phyloP scores from a whole-genome alignment of 2,329 filamentous ascomycete species.

The Boeremia lycopersici region DNA sequence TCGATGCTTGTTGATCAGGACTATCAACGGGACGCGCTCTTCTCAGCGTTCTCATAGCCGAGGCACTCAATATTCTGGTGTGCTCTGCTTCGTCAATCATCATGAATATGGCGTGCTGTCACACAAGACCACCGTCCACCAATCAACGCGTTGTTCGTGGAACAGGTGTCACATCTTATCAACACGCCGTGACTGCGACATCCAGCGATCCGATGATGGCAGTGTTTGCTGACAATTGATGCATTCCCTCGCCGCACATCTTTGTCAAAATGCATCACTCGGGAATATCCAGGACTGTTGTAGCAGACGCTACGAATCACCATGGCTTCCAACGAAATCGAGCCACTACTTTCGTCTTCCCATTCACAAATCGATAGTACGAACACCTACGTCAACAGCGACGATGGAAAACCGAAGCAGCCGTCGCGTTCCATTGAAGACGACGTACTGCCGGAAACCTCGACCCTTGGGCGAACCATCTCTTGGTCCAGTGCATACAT shows the following conservation, averaged over 20 bases:
- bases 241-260: slow-evolving; percentile 1
- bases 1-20: too few relatives aligned
- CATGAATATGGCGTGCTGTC: slow-evolving; percentile 13
- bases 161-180: slow-evolving; percentile 9
- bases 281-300: not conserved
- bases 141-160: slow-evolving; percentile 6
- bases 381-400: slow-evolving; percentile 23
- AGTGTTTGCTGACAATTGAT: slow-evolving; percentile 36
- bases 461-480: slow-evolving; percentile 63
- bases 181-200: slow-evolving; percentile 6
- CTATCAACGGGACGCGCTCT: too few relatives aligned
- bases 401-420: slow-evolving; percentile 22
- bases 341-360: slow-evolving; percentile 31
- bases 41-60: not conserved
- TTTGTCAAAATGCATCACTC: not conserved
- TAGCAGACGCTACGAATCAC: slow-evolving; percentile 1
- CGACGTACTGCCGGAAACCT: slow-evolving; percentile 65
- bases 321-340: slow-evolving; percentile 23
- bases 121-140: slow-evolving; percentile 1
- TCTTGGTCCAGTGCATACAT: slow-evolving; percentile 70
- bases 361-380: slow-evolving; percentile 23
- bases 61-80: not conserved
- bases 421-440: slow-evolving; percentile 55
- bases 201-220: slow-evolving; percentile 18
- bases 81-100: slow-evolving; percentile 3